phyloP scores from a whole-genome alignment of 768 basidiomycete genomes.

The Clavulina sp. region DNA sequence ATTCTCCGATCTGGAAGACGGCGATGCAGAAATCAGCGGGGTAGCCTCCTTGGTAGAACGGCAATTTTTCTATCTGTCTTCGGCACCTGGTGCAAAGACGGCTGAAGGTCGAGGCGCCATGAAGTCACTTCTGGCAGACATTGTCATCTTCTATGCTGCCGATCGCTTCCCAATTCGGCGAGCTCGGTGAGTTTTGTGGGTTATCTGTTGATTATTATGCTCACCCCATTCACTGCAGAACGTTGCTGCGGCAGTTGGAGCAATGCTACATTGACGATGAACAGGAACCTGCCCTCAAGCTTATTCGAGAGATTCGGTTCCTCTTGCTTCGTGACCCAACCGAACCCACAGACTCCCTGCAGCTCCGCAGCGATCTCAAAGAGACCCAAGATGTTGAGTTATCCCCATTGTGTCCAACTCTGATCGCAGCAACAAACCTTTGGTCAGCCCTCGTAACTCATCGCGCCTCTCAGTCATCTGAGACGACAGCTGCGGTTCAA shows the following conservation, averaged over 20 bases:
- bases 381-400: constrained; percentile 11
- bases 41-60: not conserved
- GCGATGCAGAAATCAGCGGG: not conserved
- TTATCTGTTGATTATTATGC: constrained; percentile 6
- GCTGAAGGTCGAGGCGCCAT: not conserved
- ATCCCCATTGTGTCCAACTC: constrained; percentile 23
- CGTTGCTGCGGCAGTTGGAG: too few relatives aligned
- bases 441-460: constrained; percentile 61
- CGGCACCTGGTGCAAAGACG: not conserved
- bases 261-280: too few relatives aligned
- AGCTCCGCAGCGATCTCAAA: not conserved
- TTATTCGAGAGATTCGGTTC: too few relatives aligned
- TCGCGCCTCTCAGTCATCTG: constrained; percentile 4
- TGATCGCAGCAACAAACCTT: constrained; percentile 32
- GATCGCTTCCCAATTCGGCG: constrained; percentile 12
- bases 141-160: constrained; percentile 10
- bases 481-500: too few relatives aligned
- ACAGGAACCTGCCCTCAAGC: too few relatives aligned
- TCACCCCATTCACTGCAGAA: too few relatives aligned
- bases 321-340: too few relatives aligned
- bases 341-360: not conserved
- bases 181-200: not conserved
- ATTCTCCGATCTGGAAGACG: constrained; percentile 13
- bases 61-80: not conserved
- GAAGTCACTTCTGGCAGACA: not conserved